Evolutionary conservation across 2,329 filamentous ascomycete genomes (phyloP).

Genomic region (Aureobasidium subglaciale): DNA sequence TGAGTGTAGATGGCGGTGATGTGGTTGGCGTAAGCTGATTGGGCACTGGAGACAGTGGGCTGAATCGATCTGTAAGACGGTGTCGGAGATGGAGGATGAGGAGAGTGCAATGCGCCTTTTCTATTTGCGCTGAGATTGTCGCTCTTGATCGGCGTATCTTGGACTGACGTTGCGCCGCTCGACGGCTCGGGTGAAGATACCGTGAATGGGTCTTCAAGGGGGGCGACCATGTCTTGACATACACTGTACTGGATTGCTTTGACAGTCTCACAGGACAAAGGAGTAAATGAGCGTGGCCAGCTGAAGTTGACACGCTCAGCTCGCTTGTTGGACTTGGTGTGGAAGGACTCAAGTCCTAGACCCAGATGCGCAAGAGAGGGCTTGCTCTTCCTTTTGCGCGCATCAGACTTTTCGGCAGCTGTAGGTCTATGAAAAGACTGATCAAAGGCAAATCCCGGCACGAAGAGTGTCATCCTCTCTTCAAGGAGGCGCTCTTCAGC

Average conservation of each 20-base stretch:
- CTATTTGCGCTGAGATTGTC: background rate
- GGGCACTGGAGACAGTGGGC: constrained; percentile 14
- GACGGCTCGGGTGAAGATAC: background rate
- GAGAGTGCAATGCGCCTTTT: background rate
- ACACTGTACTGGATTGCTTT: background rate
- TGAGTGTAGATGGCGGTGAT: constrained; percentile 25
- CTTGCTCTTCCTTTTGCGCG: background rate
- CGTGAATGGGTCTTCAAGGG: background rate
- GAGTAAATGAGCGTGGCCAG: constrained; percentile 3
- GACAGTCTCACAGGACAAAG: background rate
- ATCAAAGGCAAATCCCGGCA: background rate
- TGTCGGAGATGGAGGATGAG: background rate
- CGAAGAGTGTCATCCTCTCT: background rate
- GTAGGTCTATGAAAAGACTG: background rate
- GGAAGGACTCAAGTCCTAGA: background rate
- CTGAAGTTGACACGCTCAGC: constrained; percentile 4
- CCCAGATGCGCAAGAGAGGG: background rate
- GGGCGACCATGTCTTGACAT: background rate
- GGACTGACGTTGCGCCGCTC: background rate
- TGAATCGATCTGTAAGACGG: background rate
- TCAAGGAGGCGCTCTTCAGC: background rate
- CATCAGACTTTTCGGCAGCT: background rate
- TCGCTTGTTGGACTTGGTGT: background rate
- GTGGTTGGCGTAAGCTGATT: constrained; percentile 16
- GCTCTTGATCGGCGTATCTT: background rate